Evolutionary conservation across 1,139 yeast species (phyloP).

Genomic region (Geotrichum phurueaensis): DNA sequence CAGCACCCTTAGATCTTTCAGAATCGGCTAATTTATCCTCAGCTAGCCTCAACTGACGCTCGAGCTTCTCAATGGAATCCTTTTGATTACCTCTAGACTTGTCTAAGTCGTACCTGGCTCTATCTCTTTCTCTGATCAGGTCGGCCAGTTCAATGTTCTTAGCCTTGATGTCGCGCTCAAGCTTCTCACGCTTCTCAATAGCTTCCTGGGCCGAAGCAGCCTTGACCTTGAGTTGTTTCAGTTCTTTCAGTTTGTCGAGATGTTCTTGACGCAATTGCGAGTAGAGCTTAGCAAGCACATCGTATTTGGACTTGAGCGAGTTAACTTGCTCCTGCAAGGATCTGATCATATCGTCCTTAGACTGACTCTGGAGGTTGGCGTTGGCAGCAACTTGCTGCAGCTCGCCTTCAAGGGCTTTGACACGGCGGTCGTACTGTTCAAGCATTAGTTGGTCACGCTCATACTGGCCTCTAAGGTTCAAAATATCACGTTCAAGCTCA

Average conservation of each 20-base stretch:
- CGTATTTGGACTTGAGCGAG: slow-evolving; percentile 83
- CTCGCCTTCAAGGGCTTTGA: slow-evolving; percentile 75
- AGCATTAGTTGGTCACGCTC: slow-evolving; percentile 81
- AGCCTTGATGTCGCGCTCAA: slow-evolving; percentile 77
- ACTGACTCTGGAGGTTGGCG: slow-evolving; percentile 66
- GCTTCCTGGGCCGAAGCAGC: slow-evolving; percentile 93
- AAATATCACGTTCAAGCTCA: slow-evolving; percentile 74
- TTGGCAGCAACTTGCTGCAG: slow-evolving; percentile 55
- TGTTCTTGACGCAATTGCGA: slow-evolving; percentile 92
- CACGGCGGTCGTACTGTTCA: slow-evolving; percentile 83
- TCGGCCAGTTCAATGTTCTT: slow-evolving; percentile 87
- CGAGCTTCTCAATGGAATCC: slow-evolving; percentile 60
- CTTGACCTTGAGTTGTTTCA: slow-evolving; percentile 79
- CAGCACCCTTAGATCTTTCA: slow-evolving; percentile 63
- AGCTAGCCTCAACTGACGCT: slow-evolving; percentile 59
- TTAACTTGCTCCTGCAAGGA: slow-evolving; percentile 69
- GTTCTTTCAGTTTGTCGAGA: slow-evolving; percentile 67
- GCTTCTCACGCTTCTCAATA: slow-evolving; percentile 71
- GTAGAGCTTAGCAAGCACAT: slow-evolving; percentile 80
- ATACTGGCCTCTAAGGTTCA: slow-evolving; percentile 71
- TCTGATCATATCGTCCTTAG: slow-evolving; percentile 69
- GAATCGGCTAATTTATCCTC: slow-evolving; percentile 55
- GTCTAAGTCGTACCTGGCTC: slow-evolving; percentile 80
- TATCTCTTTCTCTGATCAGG: slow-evolving; percentile 80
- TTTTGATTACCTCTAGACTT: slow-evolving; percentile 61